Evolutionary conservation across 2,329 filamentous ascomycete species (phyloP), one percentile per base, ranked within the genome.

Genomic region (Phialemoniopsis sp.): DNA sequence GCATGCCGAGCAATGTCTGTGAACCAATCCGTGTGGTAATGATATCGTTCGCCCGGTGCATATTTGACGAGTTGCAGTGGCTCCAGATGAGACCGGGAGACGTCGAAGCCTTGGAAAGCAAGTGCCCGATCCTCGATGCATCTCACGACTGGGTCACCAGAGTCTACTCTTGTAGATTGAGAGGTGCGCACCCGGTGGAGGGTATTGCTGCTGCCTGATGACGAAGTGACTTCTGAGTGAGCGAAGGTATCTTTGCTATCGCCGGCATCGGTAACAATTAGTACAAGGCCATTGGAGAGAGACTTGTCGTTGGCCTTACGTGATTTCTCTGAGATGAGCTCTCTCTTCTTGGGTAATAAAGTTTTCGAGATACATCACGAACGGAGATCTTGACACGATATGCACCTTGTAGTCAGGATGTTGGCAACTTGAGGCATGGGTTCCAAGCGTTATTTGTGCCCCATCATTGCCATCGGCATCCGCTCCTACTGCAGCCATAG

Each of bases 11-110:
- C 46, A 3, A 57, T 49, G 38, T 64, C 61, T 4, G 63, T 63
- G 55, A 70, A 72, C 70, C 71, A 73, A 55, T 74, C 71, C 4
- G 67, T 71, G 55, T 73, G 71, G 49, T 66, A 69, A 48, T 71
- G 66, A 52, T 69, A 73, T 40, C 60, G 65, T 48, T 70, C 65
- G 13, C 64, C 64, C 10, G 50, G 44, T 26, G 53, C 63, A 47
- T 74, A 73, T 46, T 63, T 64, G 38, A 72, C 69, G 4, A 73
- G 63, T 50, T 73, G 70, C 12, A 73, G 50, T 1, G 69, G 67
- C 53, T 73, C 68, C 9, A 73, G 57, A 40, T 68, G 57, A 3
- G 47, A 42, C 21, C 56, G 60, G 1, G 59, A 52, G 8, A 56
- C 48, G 45, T 62, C 58, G 41, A 65, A 60, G 42, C 70, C 69